phyloP scores from a whole-genome alignment of 1,284 basidiomycete species.

The Apiotrichum porosum region DNA sequence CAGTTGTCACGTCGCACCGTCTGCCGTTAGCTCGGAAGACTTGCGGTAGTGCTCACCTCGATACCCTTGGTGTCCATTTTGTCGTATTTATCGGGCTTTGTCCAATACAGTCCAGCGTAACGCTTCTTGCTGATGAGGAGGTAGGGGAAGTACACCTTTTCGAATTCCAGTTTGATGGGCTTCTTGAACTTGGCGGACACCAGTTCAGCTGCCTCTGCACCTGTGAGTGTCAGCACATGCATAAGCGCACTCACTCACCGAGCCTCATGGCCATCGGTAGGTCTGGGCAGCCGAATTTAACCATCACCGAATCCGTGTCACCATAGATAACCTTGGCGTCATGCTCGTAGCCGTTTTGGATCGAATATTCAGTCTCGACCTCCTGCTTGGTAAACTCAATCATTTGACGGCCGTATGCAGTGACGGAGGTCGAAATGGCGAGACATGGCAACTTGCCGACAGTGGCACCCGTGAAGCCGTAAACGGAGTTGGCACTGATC shows the following conservation, averaged over 20 bases:
- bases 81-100: constrained; percentile 83
- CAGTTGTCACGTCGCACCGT: constrained; percentile 96
- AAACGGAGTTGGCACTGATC: constrained; percentile 96
- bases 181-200: constrained; percentile 86
- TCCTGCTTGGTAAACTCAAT: constrained; percentile 90
- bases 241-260: constrained; percentile 64
- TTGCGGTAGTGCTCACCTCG: constrained; percentile 58
- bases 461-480: constrained; percentile 94
- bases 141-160: constrained; percentile 97
- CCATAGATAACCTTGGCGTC: constrained; percentile 92
- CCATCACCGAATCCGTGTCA: constrained; percentile 98
- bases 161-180: constrained; percentile 96
- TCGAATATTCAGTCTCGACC: constrained; percentile 80
- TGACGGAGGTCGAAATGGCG: constrained; percentile 85
- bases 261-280: constrained; percentile 78
- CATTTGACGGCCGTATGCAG: constrained; percentile 93
- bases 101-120: constrained; percentile 96
- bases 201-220: constrained; percentile 87
- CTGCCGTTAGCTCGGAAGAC: constrained; percentile 49
- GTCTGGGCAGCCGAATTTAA: constrained; percentile 84
- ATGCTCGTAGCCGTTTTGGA: constrained; percentile 76
- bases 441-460: constrained; percentile 91
- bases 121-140: constrained; percentile 95
- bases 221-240: constrained; percentile 48
- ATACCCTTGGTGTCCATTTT: constrained; percentile 99